Evolutionary conservation across 2,329 filamentous ascomycete species (phyloP), one percentile per base, ranked within the genome.

Genomic region (Aaosphaeria pasadenensis): DNA sequence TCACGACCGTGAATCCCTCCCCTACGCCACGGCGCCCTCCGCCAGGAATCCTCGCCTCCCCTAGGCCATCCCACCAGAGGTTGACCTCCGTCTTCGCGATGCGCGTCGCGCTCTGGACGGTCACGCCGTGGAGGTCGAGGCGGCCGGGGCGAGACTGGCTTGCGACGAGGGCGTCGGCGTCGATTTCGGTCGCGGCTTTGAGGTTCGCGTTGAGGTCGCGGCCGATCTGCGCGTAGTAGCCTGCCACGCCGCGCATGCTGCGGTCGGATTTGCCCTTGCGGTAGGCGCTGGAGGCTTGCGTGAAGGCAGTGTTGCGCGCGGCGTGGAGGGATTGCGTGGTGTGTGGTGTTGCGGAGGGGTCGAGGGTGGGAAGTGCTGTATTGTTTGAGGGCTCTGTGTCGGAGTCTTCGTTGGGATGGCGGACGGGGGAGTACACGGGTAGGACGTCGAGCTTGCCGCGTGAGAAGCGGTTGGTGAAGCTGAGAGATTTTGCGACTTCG

Each of bases 121-220:
- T 84, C 5, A 96, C 83, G 5, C 90, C 89, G 66, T 97, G 92
- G 29, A 97, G 74, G 67, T 97, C 92, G 6, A 95, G 75, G 17
- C 78, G 74, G 1, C 71, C 75, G 0, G 77, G 78, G 44, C 88
- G 89, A 44, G 88, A 91, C 62, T 91, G 86, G 7, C 72, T 64
- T 7, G 84, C 77, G 1, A 92, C 91, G 4, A 86, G 76, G 0
- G 80, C 71, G 59, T 94, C 87, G 1, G 90, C 89, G 1, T 84
- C 84, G 0, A 76, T 76, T n/a, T 84, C 83, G 13, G 76, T 76
- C n/a, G 83, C 79, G 13, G 74, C 73, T 52, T 81, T 79, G 2
- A 84, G 80, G 39, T 75, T 74, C 9, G 76, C 78, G 4, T 81
- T 75, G 49, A 84, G 79, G 42, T 89, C 84, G 24, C 85, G 83